phyloP scores from a whole-genome alignment of 306 rosid genomes.

The Lablab purpureus region DNA sequence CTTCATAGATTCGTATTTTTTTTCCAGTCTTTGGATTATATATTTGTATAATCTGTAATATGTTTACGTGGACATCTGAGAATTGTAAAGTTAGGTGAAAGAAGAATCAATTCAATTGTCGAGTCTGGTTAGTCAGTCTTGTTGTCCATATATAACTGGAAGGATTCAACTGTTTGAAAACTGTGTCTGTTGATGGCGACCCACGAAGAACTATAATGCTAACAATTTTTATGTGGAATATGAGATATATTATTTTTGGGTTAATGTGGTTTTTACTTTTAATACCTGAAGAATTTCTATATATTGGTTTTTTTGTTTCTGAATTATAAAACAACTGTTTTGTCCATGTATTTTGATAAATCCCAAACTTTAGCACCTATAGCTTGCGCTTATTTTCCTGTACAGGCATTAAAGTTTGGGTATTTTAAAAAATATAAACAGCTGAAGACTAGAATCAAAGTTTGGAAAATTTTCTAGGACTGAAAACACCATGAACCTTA shows the following conservation, averaged over 20 bases:
- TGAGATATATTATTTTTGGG: not conserved
- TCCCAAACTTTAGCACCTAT: not conserved
- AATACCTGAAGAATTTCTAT: not conserved
- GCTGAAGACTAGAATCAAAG: not conserved
- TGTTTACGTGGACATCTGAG: not conserved
- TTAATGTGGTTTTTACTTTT: not conserved
- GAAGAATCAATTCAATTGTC: not conserved
- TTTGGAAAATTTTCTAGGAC: not conserved
- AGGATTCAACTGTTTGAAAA: slow-evolving; percentile 1
- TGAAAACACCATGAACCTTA: not conserved
- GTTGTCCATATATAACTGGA: not conserved
- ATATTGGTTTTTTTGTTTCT: not conserved
- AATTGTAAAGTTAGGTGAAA: slow-evolving; percentile 16
- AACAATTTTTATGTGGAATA: not conserved
- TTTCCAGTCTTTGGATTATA: not conserved
- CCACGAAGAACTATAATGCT: slow-evolving; percentile 12
- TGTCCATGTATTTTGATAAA: not conserved
- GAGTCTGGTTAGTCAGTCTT: not conserved
- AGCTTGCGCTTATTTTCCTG: not conserved
- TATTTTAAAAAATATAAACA: not conserved
- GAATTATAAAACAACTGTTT: not conserved
- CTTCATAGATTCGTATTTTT: slow-evolving; percentile 13
- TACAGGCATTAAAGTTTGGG: not conserved
- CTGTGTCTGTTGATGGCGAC: not conserved
- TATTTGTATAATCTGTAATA: not conserved